Conservation (phyloP, 1,284 basidiomycete species). For the Sphaerobolus stellatus region DNA sequence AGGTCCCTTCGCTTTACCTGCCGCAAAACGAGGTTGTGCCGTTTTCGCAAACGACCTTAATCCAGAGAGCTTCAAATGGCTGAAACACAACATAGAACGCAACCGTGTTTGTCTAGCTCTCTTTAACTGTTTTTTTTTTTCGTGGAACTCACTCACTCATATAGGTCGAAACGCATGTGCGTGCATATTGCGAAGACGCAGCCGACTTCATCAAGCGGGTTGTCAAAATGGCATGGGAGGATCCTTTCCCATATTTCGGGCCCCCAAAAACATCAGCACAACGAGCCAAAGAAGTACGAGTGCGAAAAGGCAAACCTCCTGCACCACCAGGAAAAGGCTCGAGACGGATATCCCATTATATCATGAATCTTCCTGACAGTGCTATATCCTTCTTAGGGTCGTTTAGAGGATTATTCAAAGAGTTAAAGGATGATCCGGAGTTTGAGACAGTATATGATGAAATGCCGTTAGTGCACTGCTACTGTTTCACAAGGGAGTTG, state of each 20-base stretch:
- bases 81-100: constrained; percentile 67
- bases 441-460: constrained; percentile 48
- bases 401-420: constrained; percentile 70
- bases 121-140: neutral
- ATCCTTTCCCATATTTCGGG: constrained; percentile 63
- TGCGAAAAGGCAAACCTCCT: constrained; percentile 5
- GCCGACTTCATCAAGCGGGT: constrained; percentile 73
- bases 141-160: constrained; percentile 3
- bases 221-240: constrained; percentile 51
- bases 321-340: constrained; percentile 36
- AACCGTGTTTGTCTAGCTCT: constrained; percentile 71
- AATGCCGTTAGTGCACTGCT: constrained; percentile 92
- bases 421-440: constrained; percentile 35
- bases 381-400: constrained; percentile 90
- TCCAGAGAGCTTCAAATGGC: constrained; percentile 80
- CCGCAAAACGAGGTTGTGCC: constrained; percentile 85
- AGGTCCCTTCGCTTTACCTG: constrained; percentile 94
- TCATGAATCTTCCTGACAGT: constrained; percentile 96
- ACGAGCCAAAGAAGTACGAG: constrained; percentile 24
- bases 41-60: constrained; percentile 96
- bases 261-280: constrained; percentile 46
- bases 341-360: constrained; percentile 77
- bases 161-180: constrained; percentile 69
- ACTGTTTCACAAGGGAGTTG: constrained; percentile 94
- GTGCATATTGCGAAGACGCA: constrained; percentile 80